A percentile compares a stretch with the other conserved stretches of the same genome.
Conservation (phyloP, 495 filamentous ascomycete species). For the Sphaerosporella brunnea region DNA sequence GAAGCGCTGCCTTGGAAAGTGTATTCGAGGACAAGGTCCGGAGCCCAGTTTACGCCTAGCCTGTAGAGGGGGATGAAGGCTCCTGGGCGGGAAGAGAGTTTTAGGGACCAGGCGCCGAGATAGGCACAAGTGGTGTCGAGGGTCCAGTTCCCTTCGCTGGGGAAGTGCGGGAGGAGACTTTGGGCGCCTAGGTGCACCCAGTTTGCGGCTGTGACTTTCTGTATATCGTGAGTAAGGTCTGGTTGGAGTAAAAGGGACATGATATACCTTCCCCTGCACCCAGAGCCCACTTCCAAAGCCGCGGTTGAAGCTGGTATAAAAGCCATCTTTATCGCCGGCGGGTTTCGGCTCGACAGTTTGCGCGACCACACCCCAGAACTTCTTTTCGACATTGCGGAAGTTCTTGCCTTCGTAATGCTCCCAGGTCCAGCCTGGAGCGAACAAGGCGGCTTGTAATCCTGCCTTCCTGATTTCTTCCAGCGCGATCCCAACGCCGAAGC, state of each 20-base stretch:
- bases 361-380: slow-evolving; percentile 28
- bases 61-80: slow-evolving; percentile 15
- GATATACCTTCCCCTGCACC: slow-evolving; percentile 15
- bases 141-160: slow-evolving; percentile 13
- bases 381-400: slow-evolving; percentile 25
- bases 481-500: slow-evolving; percentile 22
- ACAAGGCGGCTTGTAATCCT: slow-evolving; percentile 28
- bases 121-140: slow-evolving; percentile 14
- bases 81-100: neutral
- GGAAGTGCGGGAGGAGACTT: slow-evolving; percentile 15
- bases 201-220: neutral
- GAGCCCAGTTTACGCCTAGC: neutral
- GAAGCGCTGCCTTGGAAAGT: neutral
- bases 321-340: slow-evolving; percentile 26
- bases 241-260: neutral
- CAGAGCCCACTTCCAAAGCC: slow-evolving; percentile 25
- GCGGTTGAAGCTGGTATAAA: slow-evolving; percentile 30
- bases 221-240: neutral
- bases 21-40: neutral
- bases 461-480: slow-evolving; percentile 22
- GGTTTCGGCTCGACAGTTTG: slow-evolving; percentile 12
- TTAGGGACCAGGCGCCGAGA: slow-evolving; percentile 16
- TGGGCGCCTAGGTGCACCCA: slow-evolving; percentile 22
- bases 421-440: slow-evolving; percentile 33
- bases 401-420: slow-evolving; percentile 27